Percentiles rank a stretch among this genome's conserved stretches.
These are phyloP conservation scores for Funneliformis geosporum DNA, from an alignment of 192 early-diverging fungal genomes.

Conservation along the genomic window DNA sequence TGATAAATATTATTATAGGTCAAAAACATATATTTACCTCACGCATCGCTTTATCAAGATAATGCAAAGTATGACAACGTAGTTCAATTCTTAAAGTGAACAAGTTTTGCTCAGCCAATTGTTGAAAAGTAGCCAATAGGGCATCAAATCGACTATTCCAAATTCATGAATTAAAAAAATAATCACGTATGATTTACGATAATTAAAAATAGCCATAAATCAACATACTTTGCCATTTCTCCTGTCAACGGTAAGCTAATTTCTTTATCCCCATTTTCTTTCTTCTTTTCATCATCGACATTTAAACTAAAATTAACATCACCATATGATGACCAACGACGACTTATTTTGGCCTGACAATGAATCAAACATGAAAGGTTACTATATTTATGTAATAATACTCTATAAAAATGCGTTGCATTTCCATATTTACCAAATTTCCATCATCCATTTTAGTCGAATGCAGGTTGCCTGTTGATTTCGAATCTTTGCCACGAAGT, in stretches of 20 bases:
- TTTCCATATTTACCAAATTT: constrained; percentile 23
- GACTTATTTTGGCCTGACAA: constrained; percentile 25
- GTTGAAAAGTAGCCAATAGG: constrained; percentile 63
- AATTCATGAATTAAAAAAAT: background rate
- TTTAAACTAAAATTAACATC: background rate
- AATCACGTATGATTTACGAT: background rate
- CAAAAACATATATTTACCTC: constrained; percentile 56
- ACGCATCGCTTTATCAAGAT: constrained; percentile 84
- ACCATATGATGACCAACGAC: constrained; percentile 27
- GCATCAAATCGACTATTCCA: constrained; percentile 49
- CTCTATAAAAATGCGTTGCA: too few species aligned
- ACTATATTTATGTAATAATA: too few species aligned
- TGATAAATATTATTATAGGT: background rate
- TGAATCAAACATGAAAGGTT: too few species aligned
- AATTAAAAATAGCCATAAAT: background rate
- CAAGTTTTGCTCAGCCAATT: constrained; percentile 76
- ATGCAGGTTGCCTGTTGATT: background rate
- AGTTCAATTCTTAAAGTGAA: constrained; percentile 83
- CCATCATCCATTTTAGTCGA: constrained; percentile 29
- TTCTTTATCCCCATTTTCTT: constrained; percentile 35
- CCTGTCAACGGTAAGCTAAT: constrained; percentile 46
- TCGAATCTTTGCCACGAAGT: constrained; percentile 36
- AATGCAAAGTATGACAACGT: constrained; percentile 83
- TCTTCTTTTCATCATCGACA: constrained; percentile 21
- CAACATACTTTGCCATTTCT: constrained; percentile 47